Evolutionary conservation across 148 eudicot species (phyloP).

Genomic region (Camellia lanceoleosa): DNA sequence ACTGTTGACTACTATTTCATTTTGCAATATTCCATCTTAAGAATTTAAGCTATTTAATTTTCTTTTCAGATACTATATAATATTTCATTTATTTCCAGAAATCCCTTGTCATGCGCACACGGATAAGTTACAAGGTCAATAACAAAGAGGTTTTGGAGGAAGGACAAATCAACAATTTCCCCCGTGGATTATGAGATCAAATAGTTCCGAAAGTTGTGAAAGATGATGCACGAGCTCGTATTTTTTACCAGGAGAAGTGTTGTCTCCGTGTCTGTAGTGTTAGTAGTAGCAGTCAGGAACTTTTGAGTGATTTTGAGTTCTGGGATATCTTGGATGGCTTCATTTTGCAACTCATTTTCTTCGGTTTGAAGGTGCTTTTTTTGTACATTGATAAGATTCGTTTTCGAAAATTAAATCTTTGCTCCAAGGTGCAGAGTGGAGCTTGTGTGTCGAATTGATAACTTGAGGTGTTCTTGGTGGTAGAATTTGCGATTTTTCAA

Average conservation of each 20-base stretch:
- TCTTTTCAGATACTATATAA: neutral
- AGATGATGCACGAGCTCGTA: conserved; percentile 20
- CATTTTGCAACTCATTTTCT: conserved; percentile 20
- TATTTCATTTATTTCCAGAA: conserved; percentile 44
- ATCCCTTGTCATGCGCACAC: conserved; percentile 87
- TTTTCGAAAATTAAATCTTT: conserved; percentile 16
- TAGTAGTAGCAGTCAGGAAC: conserved; percentile 16
- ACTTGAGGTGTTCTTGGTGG: conserved; percentile 21
- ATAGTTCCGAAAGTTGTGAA: conserved; percentile 10
- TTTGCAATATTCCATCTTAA: no score
- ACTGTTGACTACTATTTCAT: no score
- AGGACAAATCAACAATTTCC: conserved; percentile 92
- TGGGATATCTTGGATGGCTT: conserved; percentile 13
- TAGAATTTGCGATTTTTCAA: neutral
- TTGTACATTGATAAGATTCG: conserved; percentile 44
- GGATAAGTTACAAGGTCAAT: conserved; percentile 71
- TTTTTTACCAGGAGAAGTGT: conserved; percentile 19
- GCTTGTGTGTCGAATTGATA: conserved; percentile 13
- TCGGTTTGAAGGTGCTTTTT: conserved; percentile 19
- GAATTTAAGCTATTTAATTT: neutral
- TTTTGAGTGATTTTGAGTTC: conserved; percentile 19
- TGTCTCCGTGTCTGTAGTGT: conserved; percentile 19
- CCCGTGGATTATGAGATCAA: conserved; percentile 54
- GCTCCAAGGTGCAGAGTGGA: neutral
- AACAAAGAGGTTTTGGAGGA: conserved; percentile 77